Evolutionary conservation across 768 basidiomycete genomes (phyloP).

Genomic region (Gelatoporia subvermispora): DNA sequence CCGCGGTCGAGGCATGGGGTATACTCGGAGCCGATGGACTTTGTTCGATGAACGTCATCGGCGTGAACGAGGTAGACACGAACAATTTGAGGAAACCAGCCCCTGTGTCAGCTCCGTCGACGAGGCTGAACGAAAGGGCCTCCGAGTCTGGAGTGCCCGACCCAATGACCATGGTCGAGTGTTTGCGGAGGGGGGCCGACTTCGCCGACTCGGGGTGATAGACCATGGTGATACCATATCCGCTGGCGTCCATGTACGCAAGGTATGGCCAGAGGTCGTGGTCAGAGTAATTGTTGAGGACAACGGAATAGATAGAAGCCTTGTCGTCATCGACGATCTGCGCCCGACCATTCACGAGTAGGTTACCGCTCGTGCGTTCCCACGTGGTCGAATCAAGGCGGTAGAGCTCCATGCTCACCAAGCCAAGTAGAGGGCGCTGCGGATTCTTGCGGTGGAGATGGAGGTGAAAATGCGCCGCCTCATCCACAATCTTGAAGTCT

Average conservation of each 20-base stretch:
- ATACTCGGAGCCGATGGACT: conserved; percentile 14
- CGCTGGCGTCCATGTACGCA: conserved; percentile 54
- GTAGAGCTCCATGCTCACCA: conserved; percentile 51
- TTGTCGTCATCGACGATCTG: conserved; percentile 37
- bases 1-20: not conserved
- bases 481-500: conserved; percentile 40
- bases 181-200: conserved; percentile 34
- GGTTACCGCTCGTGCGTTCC: conserved; percentile 39
- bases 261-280: conserved; percentile 60
- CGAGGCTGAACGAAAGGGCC: conserved; percentile 41
- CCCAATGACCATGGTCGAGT: conserved; percentile 36
- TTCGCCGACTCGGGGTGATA: conserved; percentile 43
- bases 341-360: conserved; percentile 44
- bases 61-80: conserved; percentile 45
- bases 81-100: conserved; percentile 56
- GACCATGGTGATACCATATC: conserved; percentile 49
- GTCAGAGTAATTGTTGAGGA: conserved; percentile 46
- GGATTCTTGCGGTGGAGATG: conserved; percentile 52
- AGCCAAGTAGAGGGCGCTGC: conserved; percentile 38
- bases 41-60: conserved; percentile 48
- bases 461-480: conserved; percentile 55
- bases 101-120: conserved; percentile 32
- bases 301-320: conserved; percentile 41
- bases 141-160: conserved; percentile 41
- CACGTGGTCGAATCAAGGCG: conserved; percentile 42